These are phyloP conservation scores for Proliferodiscus dingleyae DNA, from an alignment of 2,329 filamentous ascomycete genomes.

Conservation along the genomic window DNA sequence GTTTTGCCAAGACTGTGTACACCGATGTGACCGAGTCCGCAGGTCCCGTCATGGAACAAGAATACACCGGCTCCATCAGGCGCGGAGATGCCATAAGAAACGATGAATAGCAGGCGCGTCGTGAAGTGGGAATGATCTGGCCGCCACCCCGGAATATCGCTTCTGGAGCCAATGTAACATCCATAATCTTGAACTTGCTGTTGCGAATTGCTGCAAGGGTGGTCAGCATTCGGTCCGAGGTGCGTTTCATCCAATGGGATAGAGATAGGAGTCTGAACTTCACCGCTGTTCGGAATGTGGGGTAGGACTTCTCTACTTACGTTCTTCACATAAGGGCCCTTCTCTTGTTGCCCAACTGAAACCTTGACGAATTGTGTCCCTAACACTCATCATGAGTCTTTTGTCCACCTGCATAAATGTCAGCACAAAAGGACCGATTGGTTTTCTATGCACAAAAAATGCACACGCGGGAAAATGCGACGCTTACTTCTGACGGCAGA, in stretches of 20 bases:
- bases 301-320: conserved; percentile 48
- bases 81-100: conserved; percentile 96
- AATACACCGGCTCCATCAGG: conserved; percentile 94
- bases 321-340: conserved; percentile 96
- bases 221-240: conserved; percentile 27
- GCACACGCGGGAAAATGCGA: conserved; percentile 1
- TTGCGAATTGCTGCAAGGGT: conserved; percentile 76
- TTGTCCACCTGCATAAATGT: conserved; percentile 66
- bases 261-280: not conserved
- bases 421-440: conserved; percentile 26
- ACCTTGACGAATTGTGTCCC: conserved; percentile 90
- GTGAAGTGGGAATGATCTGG: conserved; percentile 93
- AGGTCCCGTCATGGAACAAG: conserved; percentile 86
- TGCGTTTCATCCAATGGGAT: conserved; percentile 16
- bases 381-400: conserved; percentile 78
- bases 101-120: conserved; percentile 88
- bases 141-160: conserved; percentile 93
- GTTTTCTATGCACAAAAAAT: conserved; percentile 1
- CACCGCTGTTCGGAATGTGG: conserved; percentile 1
- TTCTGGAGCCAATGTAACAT: conserved; percentile 79
- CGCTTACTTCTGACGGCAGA: conserved; percentile 72
- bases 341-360: conserved; percentile 96
- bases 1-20: conserved; percentile 85
- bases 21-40: conserved; percentile 82
- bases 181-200: conserved; percentile 94